Base-by-base conservation (phyloP, 176 grass and related monocot genomes). In the Carex cristatella region DNA sequence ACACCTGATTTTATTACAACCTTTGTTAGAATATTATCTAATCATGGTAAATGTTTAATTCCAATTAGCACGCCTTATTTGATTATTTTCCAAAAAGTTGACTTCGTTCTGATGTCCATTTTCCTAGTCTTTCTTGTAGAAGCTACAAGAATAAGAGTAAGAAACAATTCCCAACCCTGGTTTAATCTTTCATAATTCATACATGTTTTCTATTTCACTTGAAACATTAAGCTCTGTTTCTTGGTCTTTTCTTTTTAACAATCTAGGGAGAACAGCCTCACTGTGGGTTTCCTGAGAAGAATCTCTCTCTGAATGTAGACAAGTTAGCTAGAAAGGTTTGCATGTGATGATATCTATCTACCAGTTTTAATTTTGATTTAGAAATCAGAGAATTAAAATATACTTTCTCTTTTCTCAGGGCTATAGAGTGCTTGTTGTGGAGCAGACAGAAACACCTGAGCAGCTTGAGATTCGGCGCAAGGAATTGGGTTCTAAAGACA, bases 261-360 rank as follows among this genome's bases (percentile, higher is more conserved):
- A 89, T 37, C 69, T 85, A 98, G 95, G 95, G 95, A 68, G 91
- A 93, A 61, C 91, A 98, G 80, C 95, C 95, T 88, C 95, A 98
- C 69, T 98, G 95, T 90, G 95, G 93, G 28, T 98, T 98, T 77
- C 95, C 95, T 38, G 95, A 98, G 85, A 98, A 98, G 89, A 98
- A 98, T 84, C 88, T 92, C 81, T 74, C 93, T 84, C 51, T 90
- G 80, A 93, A 94, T 93, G 91, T 93, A 85, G 95, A 98, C 85
- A 98, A 94, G 83, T 89, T 98, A 87, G 88, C 95, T 86, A 88
- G 92, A 88, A 98, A 98, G 91, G 95, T 98, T 33, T 66, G 61
- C 19, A 63, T 69, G 23, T 80, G 10, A 31, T 57, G n/a, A 74
- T 42, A 80, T 65, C 79, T 80, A 48, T 89, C 70, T 66, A 60